Base-by-base conservation (phyloP, 1,284 basidiomycete species). In the Cutaneotrichosporon arboriforme region DNA sequence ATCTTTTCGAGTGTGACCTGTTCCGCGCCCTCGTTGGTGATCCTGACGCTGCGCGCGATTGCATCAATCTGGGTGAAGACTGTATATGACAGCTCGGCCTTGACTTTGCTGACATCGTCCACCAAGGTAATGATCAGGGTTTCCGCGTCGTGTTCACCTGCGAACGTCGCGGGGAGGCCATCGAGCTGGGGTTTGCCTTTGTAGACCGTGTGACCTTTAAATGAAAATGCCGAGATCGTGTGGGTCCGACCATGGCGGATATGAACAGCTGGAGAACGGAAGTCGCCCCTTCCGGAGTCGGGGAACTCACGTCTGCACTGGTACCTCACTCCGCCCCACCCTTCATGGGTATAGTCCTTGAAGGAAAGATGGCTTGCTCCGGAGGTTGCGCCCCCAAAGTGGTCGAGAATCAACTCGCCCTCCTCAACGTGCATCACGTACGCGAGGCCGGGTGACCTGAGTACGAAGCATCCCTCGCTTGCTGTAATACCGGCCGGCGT, bases 251-350 rank as follows among this genome's bases (percentile, higher is more conserved):
- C 36, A 10, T 22, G 22, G 1, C 39, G 33, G 42, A 70, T 54
- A 43, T 57, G 58, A 8, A 66, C 40, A 1, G 65, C 66, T 0
- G 68, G 68, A 5, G 58, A 22, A 9, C 65, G 49, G 43, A 66
- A 65, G 54, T 70, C 68, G 9, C 65, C 64, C 15, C 62, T 49
- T 1, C 68, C 68, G 2, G 45, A 34, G 46, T 65, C 65, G 3
- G 64, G 62, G 14, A 61, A 58, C 52, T 70, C 68, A 21, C 66
- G 56, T 14, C 41, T 38, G 13, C 23, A 21, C 20, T 47, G 37
- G 4, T n/a, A 22, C 26, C 20, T 26, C 14, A 20, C 12, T 2
- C 31, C 23, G 12, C 26, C 13, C 47, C 47, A 49, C 5, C 47
- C 47, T 8, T 23, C 33, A 15, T 41, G n/a, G 17, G 20, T 17